phyloP scores from a whole-genome alignment of 352 stramenopile species.

The Phytopythium montanum region DNA sequence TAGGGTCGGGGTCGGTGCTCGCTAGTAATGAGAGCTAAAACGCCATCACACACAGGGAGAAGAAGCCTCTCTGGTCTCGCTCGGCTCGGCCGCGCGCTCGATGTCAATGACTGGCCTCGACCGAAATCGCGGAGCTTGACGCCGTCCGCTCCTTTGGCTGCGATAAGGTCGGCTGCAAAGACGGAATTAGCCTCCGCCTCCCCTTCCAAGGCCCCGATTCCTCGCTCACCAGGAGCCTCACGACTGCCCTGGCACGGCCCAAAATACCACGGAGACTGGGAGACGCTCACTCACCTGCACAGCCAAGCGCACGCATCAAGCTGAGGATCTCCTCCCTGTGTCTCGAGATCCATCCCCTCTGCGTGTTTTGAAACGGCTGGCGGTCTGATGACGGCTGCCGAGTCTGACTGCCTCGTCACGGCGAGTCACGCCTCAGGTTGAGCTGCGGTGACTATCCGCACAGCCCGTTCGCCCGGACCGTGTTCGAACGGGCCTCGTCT shows the following conservation, averaged over 20 bases:
- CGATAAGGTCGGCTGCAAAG: background rate
- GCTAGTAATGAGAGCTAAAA: background rate
- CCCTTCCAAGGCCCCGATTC: background rate
- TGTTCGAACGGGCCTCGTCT: too few relatives aligned
- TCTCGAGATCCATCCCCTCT: conserved; percentile 4
- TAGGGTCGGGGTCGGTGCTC: background rate
- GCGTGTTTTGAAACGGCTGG: conserved; percentile 1
- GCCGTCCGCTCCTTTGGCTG: background rate
- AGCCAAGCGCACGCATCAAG: background rate
- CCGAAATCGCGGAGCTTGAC: background rate
- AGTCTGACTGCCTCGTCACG: conserved; percentile 2
- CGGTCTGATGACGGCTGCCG: background rate
- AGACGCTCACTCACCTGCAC: background rate
- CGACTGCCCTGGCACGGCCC: background rate
- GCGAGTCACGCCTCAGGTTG: conserved; percentile 1
- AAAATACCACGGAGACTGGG: background rate
- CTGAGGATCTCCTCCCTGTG: background rate
- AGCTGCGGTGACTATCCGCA: too few relatives aligned
- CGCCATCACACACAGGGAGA: conserved; percentile 5
- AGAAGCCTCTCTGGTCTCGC: background rate
- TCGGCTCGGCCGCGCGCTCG: background rate
- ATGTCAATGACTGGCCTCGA: background rate
- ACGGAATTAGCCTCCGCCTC: conserved; percentile 4
- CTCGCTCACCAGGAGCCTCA: background rate
- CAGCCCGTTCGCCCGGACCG: background rate